Evolutionary conservation across 345 rosid genomes (phyloP).

Genomic region (Salix caprea): DNA sequence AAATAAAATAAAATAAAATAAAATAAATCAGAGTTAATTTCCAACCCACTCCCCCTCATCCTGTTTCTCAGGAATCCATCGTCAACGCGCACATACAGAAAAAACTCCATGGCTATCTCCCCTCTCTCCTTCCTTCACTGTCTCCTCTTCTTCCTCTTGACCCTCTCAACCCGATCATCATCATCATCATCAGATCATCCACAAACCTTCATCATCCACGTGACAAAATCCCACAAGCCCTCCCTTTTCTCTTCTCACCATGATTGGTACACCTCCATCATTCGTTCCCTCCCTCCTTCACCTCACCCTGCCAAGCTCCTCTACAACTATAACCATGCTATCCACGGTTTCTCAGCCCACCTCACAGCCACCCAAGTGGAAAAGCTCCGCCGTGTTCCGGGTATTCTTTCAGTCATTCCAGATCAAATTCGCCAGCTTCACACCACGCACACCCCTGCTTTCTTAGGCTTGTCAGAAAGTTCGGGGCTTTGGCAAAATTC

Average conservation of each 20-base stretch:
- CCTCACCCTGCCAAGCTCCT: conserved; percentile 49
- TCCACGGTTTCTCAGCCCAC: conserved; percentile 73
- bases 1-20: too few species aligned
- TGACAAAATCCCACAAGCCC: conserved; percentile 58
- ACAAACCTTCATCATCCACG: conserved; percentile 60
- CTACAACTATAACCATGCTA: conserved; percentile 60
- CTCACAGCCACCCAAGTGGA: conserved; percentile 51
- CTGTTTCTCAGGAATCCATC: conserved; percentile 18
- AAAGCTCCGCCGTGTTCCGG: conserved; percentile 38
- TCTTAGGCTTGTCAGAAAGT: conserved; percentile 58
- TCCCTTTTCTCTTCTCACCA: conserved; percentile 50
- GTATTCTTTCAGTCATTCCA: conserved; percentile 58
- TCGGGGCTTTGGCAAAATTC: conserved; percentile 70
- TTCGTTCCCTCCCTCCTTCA: conserved; percentile 56
- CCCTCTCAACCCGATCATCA: neutral
- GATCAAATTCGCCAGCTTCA: conserved; percentile 70
- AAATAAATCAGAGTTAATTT: too few species aligned
- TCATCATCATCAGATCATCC: conserved; percentile 22
- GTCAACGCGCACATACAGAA: neutral
- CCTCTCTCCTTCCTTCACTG: conserved; percentile 21
- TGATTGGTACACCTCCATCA: conserved; percentile 64
- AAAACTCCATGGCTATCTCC: conserved; percentile 16
- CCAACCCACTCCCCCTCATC: neutral
- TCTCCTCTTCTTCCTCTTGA: conserved; percentile 22
- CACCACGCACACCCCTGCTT: conserved; percentile 73